Percentiles rank a stretch among this genome's conserved stretches.
These are phyloP conservation scores for Mrakia hoshinonis DNA, from an alignment of 768 basidiomycete species.

Conservation along the genomic window DNA sequence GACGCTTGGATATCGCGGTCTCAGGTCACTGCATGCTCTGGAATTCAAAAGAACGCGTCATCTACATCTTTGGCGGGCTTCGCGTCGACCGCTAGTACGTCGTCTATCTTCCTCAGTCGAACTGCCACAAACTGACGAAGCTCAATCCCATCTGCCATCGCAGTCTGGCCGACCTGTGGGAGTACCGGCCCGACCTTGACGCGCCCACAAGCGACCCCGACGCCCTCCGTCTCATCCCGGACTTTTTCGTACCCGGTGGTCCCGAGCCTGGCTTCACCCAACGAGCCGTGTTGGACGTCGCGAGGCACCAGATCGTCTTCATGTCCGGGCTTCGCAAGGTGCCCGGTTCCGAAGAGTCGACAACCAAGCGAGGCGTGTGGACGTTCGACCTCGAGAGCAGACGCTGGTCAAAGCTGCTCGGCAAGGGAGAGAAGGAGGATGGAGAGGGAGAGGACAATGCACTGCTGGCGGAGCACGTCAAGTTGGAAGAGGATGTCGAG, in stretches of 20 bases:
- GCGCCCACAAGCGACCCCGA: slow-evolving; percentile 1
- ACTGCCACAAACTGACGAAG: background rate
- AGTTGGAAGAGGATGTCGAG: background rate
- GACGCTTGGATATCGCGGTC: background rate
- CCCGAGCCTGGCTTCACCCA: slow-evolving; percentile 22
- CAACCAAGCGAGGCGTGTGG: slow-evolving; percentile 23
- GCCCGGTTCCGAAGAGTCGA: background rate
- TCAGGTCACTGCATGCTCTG: slow-evolving; percentile 27
- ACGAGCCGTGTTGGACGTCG: slow-evolving; percentile 7
- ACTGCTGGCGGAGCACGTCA: background rate
- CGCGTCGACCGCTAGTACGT: slow-evolving; percentile 1
- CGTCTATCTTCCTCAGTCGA: background rate
- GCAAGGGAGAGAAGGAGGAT: background rate
- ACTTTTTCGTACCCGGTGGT: slow-evolving; percentile 11
- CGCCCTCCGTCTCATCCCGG: background rate
- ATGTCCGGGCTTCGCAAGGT: slow-evolving; percentile 18
- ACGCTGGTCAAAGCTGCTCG: background rate
- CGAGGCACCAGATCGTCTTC: slow-evolving; percentile 10
- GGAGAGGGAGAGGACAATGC: background rate
- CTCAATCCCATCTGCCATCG: too few relatives aligned
- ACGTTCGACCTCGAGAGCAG: background rate
- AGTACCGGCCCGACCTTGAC: slow-evolving; percentile 1
- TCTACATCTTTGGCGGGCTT: slow-evolving; percentile 26
- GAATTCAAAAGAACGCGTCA: background rate
- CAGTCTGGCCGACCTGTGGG: slow-evolving; percentile 26